These are phyloP conservation scores for Pittosporum tobira DNA, from an alignment of 129 eudicot species.

Conservation along the genomic window DNA sequence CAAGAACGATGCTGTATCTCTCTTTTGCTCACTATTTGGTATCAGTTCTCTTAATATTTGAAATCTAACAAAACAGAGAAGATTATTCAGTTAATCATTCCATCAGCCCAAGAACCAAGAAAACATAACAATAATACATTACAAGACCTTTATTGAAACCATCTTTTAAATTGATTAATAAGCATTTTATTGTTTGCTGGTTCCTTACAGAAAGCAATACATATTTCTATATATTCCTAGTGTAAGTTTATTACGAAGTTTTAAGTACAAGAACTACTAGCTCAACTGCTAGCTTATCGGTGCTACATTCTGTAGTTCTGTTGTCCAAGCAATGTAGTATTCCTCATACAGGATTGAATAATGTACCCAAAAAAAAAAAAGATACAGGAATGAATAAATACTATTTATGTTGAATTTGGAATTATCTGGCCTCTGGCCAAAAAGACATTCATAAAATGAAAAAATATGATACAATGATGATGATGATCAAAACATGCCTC, in stretches of 20 bases:
- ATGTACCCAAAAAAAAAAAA: no score
- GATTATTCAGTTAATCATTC: background rate
- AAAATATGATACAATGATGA: background rate
- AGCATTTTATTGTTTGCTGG: background rate
- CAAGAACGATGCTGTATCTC: conserved; percentile 91
- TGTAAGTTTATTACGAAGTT: no score
- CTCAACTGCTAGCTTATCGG: no score
- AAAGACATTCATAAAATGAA: no score
- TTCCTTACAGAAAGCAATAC: background rate
- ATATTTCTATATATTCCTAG: no score
- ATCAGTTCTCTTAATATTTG: conserved; percentile 84
- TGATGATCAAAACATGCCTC: conserved; percentile 37
- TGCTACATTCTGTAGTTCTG: no score
- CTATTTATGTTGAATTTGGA: no score
- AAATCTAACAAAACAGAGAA: conserved; percentile 39
- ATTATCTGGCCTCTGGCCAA: no score
- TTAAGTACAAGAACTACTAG: no score
- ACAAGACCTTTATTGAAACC: background rate
- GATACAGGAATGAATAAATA: no score
- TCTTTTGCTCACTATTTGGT: conserved; percentile 88
- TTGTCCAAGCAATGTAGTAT: no score
- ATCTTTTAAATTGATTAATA: background rate
- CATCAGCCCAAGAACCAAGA: background rate
- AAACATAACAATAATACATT: background rate
- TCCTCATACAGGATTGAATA: no score